Base-by-base conservation (phyloP, 371 early-diverging fungal genomes). In the Nematocida ausubeli region DNA sequence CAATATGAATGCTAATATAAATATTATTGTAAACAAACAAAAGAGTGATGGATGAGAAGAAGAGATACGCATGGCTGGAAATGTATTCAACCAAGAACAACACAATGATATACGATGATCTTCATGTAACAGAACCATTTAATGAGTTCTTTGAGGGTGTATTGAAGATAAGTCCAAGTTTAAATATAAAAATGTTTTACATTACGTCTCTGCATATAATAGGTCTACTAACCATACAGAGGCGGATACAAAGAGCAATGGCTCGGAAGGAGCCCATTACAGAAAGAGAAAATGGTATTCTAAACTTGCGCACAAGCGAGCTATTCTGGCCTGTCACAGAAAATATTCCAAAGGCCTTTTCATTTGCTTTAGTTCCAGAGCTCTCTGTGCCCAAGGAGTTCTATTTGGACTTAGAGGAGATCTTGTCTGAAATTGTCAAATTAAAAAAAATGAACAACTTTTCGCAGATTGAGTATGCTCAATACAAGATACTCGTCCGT, bases 61-160 rank as follows among this genome's bases (percentile, higher is more conserved):
- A 66, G 35, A 75, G 78, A 75, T 75, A 66, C 47, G 65, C 78
- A 4, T 75, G 78, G 78, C 22, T 75, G 32, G 67, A 75, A 32
- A 19, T 75, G 40, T 75, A 63, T 47, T n/a, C 69, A 39, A 24
- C 22, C n/a, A 63, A 51, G 34, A 55, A 75, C 65, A 64, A 42
- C 52, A n/a, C 55, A 34, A 37, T 51, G 52, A 54, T 57, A 22
- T 75, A 66, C 58, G 78, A 75, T 24, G 50, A 66, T 5, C 14
- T 75, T 9, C 37, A 22, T 9, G 42, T 75, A n/a, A 66, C 42
- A 26, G 78, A 75, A 39, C 34, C 65, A 14, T 75, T 75, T 35
- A 75, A 75, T 32, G 78, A 75, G 40, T 75, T 75, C 49, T 75
- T 75, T 75, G 78, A 75, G n/a, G 66, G 66, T 6, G 55, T 75